Conservation (phyloP, 139 green algal species). For the Gonium pectorale region DNA sequence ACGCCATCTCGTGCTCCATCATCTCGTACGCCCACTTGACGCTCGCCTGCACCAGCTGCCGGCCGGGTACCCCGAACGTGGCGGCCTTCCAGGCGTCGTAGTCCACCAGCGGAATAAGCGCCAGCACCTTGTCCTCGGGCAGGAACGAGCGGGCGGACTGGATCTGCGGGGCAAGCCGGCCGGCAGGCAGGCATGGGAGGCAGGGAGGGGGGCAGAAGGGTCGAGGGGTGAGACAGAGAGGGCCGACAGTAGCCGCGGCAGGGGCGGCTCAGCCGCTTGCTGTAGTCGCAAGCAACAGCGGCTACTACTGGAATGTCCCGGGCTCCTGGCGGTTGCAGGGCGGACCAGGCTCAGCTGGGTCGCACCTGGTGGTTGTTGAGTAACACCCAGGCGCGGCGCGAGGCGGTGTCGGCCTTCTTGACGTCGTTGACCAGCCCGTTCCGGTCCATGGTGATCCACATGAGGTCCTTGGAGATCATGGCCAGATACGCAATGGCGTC, state of each 20-base stretch:
- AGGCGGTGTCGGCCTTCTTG: slow-evolving; percentile 6
- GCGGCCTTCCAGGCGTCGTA: slow-evolving; percentile 18
- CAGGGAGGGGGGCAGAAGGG: neutral
- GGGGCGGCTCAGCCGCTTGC: too few relatives aligned
- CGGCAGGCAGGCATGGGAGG: too few relatives aligned
- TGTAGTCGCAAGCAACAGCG: too few relatives aligned
- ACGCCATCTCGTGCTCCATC: neutral
- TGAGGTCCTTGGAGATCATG: slow-evolving; percentile 40
- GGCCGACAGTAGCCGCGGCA: too few relatives aligned
- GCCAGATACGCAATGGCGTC: slow-evolving; percentile 37
- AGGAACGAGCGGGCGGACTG: slow-evolving; percentile 31
- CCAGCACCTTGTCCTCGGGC: slow-evolving; percentile 26
- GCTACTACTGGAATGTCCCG: too few relatives aligned
- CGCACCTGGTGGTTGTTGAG: slow-evolving; percentile 41
- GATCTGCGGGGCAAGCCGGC: neutral
- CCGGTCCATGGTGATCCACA: slow-evolving; percentile 44
- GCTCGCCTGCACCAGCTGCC: slow-evolving; percentile 28
- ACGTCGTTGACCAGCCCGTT: slow-evolving; percentile 32
- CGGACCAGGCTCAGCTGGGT: too few relatives aligned
- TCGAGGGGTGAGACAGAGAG: too few relatives aligned
- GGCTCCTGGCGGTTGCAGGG: too few relatives aligned
- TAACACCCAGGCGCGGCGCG: neutral
- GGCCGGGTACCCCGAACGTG: neutral
- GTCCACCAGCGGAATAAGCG: slow-evolving; percentile 31
- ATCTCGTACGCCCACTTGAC: slow-evolving; percentile 34